Evolutionary conservation across 805 yeast species (phyloP).

Genomic region (Cyberlindnera lachancei): DNA sequence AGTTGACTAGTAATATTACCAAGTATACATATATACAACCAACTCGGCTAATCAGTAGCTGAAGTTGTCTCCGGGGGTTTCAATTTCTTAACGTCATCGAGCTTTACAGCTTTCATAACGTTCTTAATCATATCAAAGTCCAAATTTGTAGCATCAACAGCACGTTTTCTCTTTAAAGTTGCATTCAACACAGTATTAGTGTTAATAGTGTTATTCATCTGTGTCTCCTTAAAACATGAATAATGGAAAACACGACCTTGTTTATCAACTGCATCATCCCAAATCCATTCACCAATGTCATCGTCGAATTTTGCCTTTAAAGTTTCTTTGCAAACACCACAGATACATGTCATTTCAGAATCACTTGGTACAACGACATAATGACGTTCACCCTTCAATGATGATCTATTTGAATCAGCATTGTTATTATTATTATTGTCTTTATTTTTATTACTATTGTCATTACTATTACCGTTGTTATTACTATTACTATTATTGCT

Average conservation of each 20-base stretch:
- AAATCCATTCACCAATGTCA: slow-evolving; percentile 74
- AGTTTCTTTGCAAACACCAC: slow-evolving; percentile 67
- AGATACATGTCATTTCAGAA: slow-evolving; percentile 43
- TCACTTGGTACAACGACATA: slow-evolving; percentile 21
- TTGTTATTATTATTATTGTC: slow-evolving; percentile 5
- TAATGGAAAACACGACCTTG: slow-evolving; percentile 54
- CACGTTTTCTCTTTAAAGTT: slow-evolving; percentile 7
- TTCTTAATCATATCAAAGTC: slow-evolving; percentile 12
- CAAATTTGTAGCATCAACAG: slow-evolving; percentile 5
- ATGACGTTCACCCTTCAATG: too few relatives aligned
- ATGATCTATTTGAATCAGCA: slow-evolving; percentile 9
- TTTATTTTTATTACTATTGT: too few relatives aligned
- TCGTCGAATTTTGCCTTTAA: slow-evolving; percentile 63
- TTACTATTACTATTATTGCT: slow-evolving; percentile 4
- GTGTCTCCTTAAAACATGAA: slow-evolving; percentile 62
- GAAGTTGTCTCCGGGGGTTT: too few relatives aligned
- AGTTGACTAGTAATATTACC: too few relatives aligned
- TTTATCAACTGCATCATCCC: slow-evolving; percentile 56
- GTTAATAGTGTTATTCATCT: too few relatives aligned
- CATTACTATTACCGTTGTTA: slow-evolving; percentile 7
- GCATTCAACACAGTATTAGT: slow-evolving; percentile 3
- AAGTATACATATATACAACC: too few relatives aligned
- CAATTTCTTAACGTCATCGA: too few relatives aligned
- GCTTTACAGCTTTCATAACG: slow-evolving; percentile 14
- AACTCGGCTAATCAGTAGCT: too few relatives aligned